These are phyloP conservation scores for Nakaseomyces bracarensis DNA, from an alignment of 1,139 yeast genomes.

Conservation along the genomic window DNA sequence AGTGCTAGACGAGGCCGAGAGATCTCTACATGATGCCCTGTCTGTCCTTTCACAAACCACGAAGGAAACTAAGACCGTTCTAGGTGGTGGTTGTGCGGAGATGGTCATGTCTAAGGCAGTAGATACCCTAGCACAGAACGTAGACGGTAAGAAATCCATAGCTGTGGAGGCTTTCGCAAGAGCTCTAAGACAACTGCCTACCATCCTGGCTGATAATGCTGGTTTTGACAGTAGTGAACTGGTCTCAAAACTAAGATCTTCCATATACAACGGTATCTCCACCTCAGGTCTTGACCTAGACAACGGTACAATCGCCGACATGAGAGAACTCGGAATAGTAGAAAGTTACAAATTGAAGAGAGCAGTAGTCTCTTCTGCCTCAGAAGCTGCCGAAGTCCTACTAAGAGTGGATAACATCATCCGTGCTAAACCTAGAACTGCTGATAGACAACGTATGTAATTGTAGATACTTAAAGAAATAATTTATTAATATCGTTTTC, in stretches of 20 bases:
- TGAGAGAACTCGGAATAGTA: conserved; percentile 88
- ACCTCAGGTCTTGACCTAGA: conserved; percentile 87
- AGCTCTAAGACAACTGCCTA: conserved; percentile 91
- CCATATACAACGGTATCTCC: conserved; percentile 86
- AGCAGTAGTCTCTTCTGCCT: conserved; percentile 93
- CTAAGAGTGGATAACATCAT: conserved; percentile 93
- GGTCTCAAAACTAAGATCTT: conserved; percentile 82
- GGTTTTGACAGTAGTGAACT: conserved; percentile 92
- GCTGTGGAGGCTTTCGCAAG: conserved; percentile 93
- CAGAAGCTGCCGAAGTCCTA: conserved; percentile 95
- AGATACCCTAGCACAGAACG: conserved; percentile 89
- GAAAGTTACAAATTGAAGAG: conserved; percentile 86
- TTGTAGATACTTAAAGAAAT: background rate
- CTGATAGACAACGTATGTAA: conserved; percentile 52
- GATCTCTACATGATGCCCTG: conserved; percentile 94
- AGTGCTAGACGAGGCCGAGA: conserved; percentile 92
- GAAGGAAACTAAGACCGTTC: conserved; percentile 83
- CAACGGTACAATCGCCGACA: conserved; percentile 78
- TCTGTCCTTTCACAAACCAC: conserved; percentile 95
- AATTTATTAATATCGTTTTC: background rate
- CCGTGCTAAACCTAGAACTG: conserved; percentile 95
- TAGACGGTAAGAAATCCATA: conserved; percentile 84
- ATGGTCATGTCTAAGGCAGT: conserved; percentile 98
- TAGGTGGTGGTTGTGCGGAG: conserved; percentile 98
- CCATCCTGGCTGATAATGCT: conserved; percentile 92